These are phyloP conservation scores for Puccinia horiana DNA, from an alignment of 1,284 basidiomycete genomes.

Conservation along the genomic window DNA sequence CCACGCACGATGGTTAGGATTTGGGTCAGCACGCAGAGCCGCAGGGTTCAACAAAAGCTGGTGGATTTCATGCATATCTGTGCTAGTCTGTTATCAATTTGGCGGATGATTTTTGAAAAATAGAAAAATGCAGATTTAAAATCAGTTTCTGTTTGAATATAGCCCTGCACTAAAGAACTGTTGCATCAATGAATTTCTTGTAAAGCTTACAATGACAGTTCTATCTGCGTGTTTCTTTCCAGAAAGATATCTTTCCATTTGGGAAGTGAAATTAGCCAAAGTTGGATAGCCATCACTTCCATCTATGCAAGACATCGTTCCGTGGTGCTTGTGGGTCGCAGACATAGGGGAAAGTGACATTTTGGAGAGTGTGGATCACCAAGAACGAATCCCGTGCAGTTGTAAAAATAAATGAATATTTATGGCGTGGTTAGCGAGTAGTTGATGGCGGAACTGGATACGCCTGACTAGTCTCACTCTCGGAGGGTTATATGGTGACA, in stretches of 20 bases:
- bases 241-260: conserved; percentile 38
- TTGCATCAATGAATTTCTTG: too few species aligned
- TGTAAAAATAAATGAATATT: conserved; percentile 3
- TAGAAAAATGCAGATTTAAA: conserved; percentile 45
- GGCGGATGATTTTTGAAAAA: neutral
- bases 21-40: conserved; percentile 41
- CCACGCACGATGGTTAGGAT: conserved; percentile 45
- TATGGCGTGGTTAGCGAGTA: neutral
- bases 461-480: neutral
- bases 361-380: neutral
- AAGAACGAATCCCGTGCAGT: neutral
- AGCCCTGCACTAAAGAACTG: too few species aligned
- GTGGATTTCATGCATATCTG: conserved; percentile 17
- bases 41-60: conserved; percentile 34
- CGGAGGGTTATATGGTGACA: conserved; percentile 17
- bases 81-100: neutral
- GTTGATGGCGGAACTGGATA: neutral
- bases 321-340: neutral
- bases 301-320: conserved; percentile 45
- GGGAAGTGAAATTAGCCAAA: conserved; percentile 32
- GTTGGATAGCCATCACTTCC: conserved; percentile 44
- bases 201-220: conserved; percentile 44
- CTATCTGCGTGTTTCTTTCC: conserved; percentile 46
- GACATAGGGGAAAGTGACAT: neutral
- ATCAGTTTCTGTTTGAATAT: too few species aligned